phyloP scores from a whole-genome alignment of 805 yeast species.

The Candida qinlingensis region DNA sequence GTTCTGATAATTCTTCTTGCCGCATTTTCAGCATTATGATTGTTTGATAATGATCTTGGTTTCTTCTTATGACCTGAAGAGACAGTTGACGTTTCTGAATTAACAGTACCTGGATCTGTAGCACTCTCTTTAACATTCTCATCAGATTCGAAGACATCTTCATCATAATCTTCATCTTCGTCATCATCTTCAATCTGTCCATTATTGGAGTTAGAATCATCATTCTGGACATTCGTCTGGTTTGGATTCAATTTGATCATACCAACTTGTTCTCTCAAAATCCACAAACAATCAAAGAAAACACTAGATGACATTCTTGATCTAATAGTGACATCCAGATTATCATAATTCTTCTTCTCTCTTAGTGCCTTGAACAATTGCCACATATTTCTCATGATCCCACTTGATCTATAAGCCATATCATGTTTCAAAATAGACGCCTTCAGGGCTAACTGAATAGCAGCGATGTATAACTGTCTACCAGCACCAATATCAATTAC shows the following conservation, averaged over 20 bases:
- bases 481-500: conserved; percentile 70
- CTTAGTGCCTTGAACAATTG: conserved; percentile 68
- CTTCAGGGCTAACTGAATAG: conserved; percentile 61
- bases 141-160: conserved; percentile 7
- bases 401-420: conserved; percentile 87
- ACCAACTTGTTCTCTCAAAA: conserved; percentile 81
- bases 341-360: conserved; percentile 36
- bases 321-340: conserved; percentile 50
- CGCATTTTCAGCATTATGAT: conserved; percentile 59
- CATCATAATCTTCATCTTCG: conserved; percentile 19
- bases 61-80: conserved; percentile 27
- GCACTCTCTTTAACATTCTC: conserved; percentile 9
- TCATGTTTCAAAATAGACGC: conserved; percentile 90
- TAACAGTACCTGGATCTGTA: conserved; percentile 29
- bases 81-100: conserved; percentile 31
- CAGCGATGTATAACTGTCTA: conserved; percentile 58
- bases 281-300: conserved; percentile 85
- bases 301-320: conserved; percentile 91
- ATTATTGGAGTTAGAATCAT: conserved; percentile 22
- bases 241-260: conserved; percentile 55
- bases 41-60: conserved; percentile 46
- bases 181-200: conserved; percentile 9
- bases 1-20: conserved; percentile 74
- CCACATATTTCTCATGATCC: conserved; percentile 94
- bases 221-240: conserved; percentile 11